Evolutionary conservation across 2,329 filamentous ascomycete species (phyloP), one percentile per base, ranked within the genome.

Genomic region (Arthroderma sp.): DNA sequence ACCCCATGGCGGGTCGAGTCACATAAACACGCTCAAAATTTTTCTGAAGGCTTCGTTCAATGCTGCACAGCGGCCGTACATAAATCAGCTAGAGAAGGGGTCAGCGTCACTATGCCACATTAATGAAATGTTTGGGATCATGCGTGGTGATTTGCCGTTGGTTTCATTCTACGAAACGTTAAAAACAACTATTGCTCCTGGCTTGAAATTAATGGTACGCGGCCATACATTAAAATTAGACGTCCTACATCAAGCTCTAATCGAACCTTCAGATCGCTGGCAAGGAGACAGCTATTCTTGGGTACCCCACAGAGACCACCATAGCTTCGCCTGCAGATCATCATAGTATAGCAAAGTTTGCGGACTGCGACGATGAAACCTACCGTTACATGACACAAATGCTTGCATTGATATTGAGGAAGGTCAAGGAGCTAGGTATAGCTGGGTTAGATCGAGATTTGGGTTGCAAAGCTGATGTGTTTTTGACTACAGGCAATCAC

Each of bases 141-240:
- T 62, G 47, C 60, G 60, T 1, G 50, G 54, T 5, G 53, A 54
- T 11, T 48, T 70, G 2, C 49, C 55, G 1, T 53, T 71, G 5
- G 58, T 62, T 50, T 70, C 67, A 0, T 71, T 71, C 48, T 70
- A 68, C 50, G 69, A 71, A 49, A 67, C 64, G 0, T 47, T 60
- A 11, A 52, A 53, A 8, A 53, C 56, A 5, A 52, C 51, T 10
- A 45, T 55, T 27, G 57, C 42, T 8, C 39, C 43, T 3, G 46
- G 43, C 27, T 40, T 42, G 10, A 48, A 48, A 31, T 11, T 27
- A 9, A 45, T 43, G 28, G 46, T 48, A 38, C 29, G 46, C 9
- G 11, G 6, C n/a, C 32, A 34, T 8, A 8, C 32, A 34, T 9
- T 34, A 34, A 2, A 11, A 34, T 34, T 34, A 34, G 32, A 34